Base-by-base conservation (phyloP, 225 moss, liverwort and hornwort genomes). In the Marchantia paleacea region DNA sequence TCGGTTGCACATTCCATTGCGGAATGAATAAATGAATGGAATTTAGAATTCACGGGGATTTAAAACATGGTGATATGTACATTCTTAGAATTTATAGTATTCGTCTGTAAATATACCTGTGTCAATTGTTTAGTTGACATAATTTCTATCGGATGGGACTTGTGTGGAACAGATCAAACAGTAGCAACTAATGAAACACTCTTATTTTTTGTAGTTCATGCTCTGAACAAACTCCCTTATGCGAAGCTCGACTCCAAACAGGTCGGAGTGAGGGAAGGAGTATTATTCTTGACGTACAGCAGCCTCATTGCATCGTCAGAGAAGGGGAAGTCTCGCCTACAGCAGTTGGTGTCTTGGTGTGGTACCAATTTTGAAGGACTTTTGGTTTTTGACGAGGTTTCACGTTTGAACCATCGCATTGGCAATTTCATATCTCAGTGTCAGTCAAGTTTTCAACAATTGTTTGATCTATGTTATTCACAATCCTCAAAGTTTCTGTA, bases 281-380 rank as follows among this genome's bases (percentile, higher is more conserved):
- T 99, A 52, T 55, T 99, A 68, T 99, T 95, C 83, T 92, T 99
- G 64, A 99, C 99, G 55, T 99, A 99, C 54, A 99, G 95, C 83
- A 99, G 99, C 87, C 88, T 99, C 60, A 95, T 99, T 83, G 93
- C 99, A 13, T 99, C 99, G 25, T 95, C 99, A 66, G 99, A 99
- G 74, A 99, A 94, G 85, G 99, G 99, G 66, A 90, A 87, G 74
- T 95, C 99, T 69, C 89, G 99, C 72, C 89, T 99, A 85, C 92
- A 94, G 87, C 99, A 99, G 83, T 85, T 99, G 81, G 99, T 99
- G 81, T 92, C 94, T 90, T 99, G 99, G 99, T 99, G 95, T 82
- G 95, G 94, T 85, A 71, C 90, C 78, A 92, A 86, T 62, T 99
- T 95, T 84, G 95, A 99, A 72, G 99, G 99, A 75, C 92, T 94